Evolutionary conservation across 1,284 basidiomycete genomes (phyloP).

Genomic region (Fistulinella staudtii): DNA sequence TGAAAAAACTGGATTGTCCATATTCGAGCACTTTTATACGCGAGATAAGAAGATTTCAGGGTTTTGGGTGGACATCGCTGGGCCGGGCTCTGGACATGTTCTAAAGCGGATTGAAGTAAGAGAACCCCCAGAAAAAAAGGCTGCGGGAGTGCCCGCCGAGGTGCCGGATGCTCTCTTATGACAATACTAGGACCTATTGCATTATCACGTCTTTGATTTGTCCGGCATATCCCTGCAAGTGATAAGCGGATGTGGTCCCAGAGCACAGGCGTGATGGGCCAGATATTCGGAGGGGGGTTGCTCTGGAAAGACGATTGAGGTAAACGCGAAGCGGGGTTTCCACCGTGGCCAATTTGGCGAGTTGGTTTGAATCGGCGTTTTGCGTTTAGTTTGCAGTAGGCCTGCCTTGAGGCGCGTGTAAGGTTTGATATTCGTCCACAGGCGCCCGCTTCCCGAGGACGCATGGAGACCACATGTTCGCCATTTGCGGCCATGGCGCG

Average conservation of each 20-base stretch:
- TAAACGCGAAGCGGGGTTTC: slow-evolving; percentile 25
- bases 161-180: slow-evolving; percentile 11
- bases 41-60: slow-evolving; percentile 20
- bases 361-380: slow-evolving; percentile 19
- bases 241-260: slow-evolving; percentile 16
- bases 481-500: slow-evolving; percentile 18
- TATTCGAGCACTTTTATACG: slow-evolving; percentile 24
- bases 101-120: slow-evolving; percentile 32
- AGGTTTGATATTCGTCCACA: slow-evolving; percentile 18
- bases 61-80: slow-evolving; percentile 13
- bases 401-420: slow-evolving; percentile 28
- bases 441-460: slow-evolving; percentile 17
- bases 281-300: slow-evolving; percentile 7
- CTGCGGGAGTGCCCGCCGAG: slow-evolving; percentile 9
- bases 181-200: no score
- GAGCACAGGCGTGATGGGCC: no score
- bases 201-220: slow-evolving; percentile 33
- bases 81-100: slow-evolving; percentile 20
- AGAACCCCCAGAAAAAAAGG: slow-evolving; percentile 31
- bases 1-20: slow-evolving; percentile 3
- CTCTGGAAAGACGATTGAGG: slow-evolving; percentile 23
- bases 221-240: slow-evolving; percentile 23
- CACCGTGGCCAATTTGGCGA: no score
- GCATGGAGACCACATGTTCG: slow-evolving; percentile 30
- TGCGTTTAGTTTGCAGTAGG: slow-evolving; percentile 10